Evolutionary conservation across 768 basidiomycete genomes (phyloP).

Genomic region (Trametes punicea): DNA sequence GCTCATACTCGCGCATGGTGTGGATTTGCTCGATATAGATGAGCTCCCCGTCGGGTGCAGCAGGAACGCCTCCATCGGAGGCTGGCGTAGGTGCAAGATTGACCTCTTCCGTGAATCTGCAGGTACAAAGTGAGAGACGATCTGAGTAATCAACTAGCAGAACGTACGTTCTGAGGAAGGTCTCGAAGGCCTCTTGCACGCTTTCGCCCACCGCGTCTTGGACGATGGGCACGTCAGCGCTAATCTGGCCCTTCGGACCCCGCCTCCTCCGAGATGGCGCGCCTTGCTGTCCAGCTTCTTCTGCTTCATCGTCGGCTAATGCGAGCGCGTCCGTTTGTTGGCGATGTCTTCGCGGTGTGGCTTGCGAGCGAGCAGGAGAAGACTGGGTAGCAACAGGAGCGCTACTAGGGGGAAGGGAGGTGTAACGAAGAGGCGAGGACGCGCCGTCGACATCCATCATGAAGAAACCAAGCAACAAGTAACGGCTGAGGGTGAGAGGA

Average conservation of each 20-base stretch:
- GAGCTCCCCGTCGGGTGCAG: slow-evolving; percentile 56
- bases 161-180: slow-evolving; percentile 84
- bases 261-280: slow-evolving; percentile 33
- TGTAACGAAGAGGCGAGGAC: slow-evolving; percentile 48
- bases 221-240: slow-evolving; percentile 78
- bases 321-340: slow-evolving; percentile 33
- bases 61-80: slow-evolving; percentile 62
- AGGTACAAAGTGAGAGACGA: not conserved
- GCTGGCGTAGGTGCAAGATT: slow-evolving; percentile 77
- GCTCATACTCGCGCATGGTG: slow-evolving; percentile 90
- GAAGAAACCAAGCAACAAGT: not conserved
- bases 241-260: slow-evolving; percentile 43
- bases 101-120: slow-evolving; percentile 82
- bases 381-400: slow-evolving; percentile 39
- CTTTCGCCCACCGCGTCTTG: slow-evolving; percentile 95
- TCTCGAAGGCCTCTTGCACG: slow-evolving; percentile 87
- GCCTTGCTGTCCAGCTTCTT: slow-evolving; percentile 36
- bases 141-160: not conserved
- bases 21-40: slow-evolving; percentile 93
- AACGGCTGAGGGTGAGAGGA: not conserved
- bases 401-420: slow-evolving; percentile 53
- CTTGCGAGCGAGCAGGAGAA: slow-evolving; percentile 28
- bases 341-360: slow-evolving; percentile 26
- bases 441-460: slow-evolving; percentile 54
- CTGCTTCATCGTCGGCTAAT: slow-evolving; percentile 42